Conservation (phyloP, 208 protist genomes). For the Tritrichomonas foetus region DNA sequence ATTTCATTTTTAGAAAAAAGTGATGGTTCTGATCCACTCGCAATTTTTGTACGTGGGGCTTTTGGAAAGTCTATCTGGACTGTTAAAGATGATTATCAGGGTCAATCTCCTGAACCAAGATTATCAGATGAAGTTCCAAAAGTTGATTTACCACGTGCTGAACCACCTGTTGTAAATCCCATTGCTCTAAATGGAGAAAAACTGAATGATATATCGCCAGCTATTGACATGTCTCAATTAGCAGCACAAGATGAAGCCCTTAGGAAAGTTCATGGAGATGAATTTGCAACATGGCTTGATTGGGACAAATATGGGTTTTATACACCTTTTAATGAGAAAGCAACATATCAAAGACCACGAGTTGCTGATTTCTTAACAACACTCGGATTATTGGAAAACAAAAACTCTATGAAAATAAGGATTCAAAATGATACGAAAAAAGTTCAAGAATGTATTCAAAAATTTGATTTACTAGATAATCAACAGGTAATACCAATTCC, state of each 20-base stretch:
- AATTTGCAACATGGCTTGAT: not conserved
- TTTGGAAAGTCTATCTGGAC: not conserved
- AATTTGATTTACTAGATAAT: not conserved
- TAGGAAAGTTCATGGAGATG: not conserved
- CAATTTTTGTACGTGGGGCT: not conserved
- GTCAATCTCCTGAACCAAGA: not conserved
- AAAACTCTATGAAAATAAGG: not conserved
- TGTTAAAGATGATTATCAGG: not conserved
- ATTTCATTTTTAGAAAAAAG: not conserved
- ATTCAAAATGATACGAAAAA: too few species aligned
- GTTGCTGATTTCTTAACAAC: not conserved
- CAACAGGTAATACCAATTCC: not conserved
- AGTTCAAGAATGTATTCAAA: too few species aligned
- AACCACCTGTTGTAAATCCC: too few species aligned
- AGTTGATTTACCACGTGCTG: too few species aligned
- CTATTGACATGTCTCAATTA: not conserved
- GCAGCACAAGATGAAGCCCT: not conserved
- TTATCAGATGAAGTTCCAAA: too few species aligned
- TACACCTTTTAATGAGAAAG: not conserved
- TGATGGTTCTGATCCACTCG: not conserved
- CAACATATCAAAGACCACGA: not conserved
- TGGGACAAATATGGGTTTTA: not conserved
- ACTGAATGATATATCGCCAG: not conserved
- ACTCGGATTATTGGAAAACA: not conserved
- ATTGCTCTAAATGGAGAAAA: too few species aligned